Base-by-base conservation (phyloP, 2,329 filamentous ascomycete genomes). In the Fusarium verrucosum region DNA sequence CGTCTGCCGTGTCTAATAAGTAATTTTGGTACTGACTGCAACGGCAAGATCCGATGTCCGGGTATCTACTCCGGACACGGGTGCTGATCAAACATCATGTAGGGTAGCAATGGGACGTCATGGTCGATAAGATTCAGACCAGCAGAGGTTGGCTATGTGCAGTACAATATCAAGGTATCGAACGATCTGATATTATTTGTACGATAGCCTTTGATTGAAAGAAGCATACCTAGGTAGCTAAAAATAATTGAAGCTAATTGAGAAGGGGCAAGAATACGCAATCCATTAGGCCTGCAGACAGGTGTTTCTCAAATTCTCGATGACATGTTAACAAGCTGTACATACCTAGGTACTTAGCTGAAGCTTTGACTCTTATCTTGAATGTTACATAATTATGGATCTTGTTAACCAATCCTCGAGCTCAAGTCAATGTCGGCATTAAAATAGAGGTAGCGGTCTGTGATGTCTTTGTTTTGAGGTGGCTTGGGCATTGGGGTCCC, bases 21-120 rank as follows among this genome's bases (percentile, higher is more conserved):
- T 16, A 9, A 10, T 25, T 37, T 19, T 35, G 23, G 17, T 3
- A 4, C 20, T 30, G 36, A 17, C 25, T 41, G 43, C 25, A 25
- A 28, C 30, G 43, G 33, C 14, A 41, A 42, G 43, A 49, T 64
- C 50, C 40, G 47, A 61, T 32, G 45, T 26, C 33, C 20, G 54
- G 41, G 10, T 28, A 47, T 58, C 58, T 40, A n/a, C n/a, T n/a
- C n/a, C n/a, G n/a, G 19, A 10, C 37, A 19, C 9, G 47, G 33
- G 35, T 19, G 54, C 23, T 43, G 47, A 64, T 64, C 47, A 38
- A 45, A 30, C n/a, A 36, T 45, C 17, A 26, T 20, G 38, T 52
- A 62, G 62, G 62, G 62, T 65, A 65, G 45, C 42, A 65, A 57
- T 62, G 28, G 22, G 30, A 50, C 56, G 58, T 65, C 51, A 61